Conservation (phyloP, 148 eudicot species). For the Camellia sinensis region DNA sequence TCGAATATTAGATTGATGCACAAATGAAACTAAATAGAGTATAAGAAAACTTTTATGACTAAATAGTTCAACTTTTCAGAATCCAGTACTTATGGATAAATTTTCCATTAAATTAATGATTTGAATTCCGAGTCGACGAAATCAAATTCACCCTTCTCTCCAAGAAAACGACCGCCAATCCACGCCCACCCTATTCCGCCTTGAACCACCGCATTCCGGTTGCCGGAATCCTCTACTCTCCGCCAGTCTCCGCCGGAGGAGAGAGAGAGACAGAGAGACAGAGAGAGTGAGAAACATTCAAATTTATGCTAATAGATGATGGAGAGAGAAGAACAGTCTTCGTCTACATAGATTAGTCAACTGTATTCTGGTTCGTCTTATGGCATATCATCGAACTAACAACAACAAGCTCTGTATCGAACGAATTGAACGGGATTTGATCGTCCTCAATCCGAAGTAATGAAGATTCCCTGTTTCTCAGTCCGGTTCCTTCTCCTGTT, state of each 20-base stretch:
- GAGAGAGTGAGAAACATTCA: not conserved
- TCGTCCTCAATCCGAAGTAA: not conserved
- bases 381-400: conserved; percentile 4
- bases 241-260: not conserved
- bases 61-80: no score
- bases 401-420: not conserved
- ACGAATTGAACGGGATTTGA: not conserved
- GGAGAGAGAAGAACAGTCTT: not conserved
- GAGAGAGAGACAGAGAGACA: not conserved
- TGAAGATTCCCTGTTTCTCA: conserved; percentile 11
- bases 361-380: not conserved
- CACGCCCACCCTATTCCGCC: not conserved
- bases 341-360: conserved; percentile 5
- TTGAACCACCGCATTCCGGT: not conserved
- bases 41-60: no score
- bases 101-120: no score
- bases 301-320: not conserved
- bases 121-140: no score
- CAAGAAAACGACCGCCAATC: conserved; percentile 13
- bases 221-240: not conserved
- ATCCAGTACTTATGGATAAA: no score
- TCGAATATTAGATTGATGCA: no score
- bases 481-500: conserved; percentile 2
- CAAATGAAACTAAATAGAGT: no score
- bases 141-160: not conserved